Evolutionary conservation across 257 asterid genomes (phyloP), one percentile per base, ranked within the genome.

Genomic region (Agastache rugosa): DNA sequence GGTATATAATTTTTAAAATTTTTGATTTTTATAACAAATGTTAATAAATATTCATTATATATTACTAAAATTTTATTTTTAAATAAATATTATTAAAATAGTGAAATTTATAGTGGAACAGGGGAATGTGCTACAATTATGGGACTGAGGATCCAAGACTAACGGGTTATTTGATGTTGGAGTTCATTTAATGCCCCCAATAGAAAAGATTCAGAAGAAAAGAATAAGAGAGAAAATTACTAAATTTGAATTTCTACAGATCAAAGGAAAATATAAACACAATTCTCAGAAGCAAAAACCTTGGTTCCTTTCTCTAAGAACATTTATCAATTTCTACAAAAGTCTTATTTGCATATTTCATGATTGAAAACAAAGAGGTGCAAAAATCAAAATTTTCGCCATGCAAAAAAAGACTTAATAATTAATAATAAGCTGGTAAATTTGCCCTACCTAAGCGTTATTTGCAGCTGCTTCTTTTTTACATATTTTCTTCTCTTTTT

Each of bases 331-430:
- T 65, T 56, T 45, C 65, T 51, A 31, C 50, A 63, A 11, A 11
- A 48, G 17, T 19, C 61, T 77, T 76, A 78, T 78, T 79, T 72
- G 77, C 81, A 55, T 29, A 47, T 15, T 74, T 47, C 11, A 23
- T 61, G 34, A 65, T 11, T 47, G 31, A 11, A 69, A 53, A 31
- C 25, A 62, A 41, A 44, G 22, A 37, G 50, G n/a, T 6, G 20
- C 8, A 59, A 56, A 45, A 73, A 51, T 11, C 8, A n/a, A 47
- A 51, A 27, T 34, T 59, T 60, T 31, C 53, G 75, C 45, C 72
- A 58, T 53, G 51, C 77, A 79, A 48, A 25, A 25, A 54, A 75
- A 56, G 34, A 53, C 29, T 58, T 31, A 10, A n/a, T n/a, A 35
- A 41, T 41, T 45, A 73, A 62, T 51, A n/a, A 47, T 23, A 79